A percentile compares a stretch with the other conserved stretches of the same genome.
Evolutionary conservation across 495 filamentous ascomycete species (phyloP).

Genomic region (Hypoxylon cercidicola): DNA sequence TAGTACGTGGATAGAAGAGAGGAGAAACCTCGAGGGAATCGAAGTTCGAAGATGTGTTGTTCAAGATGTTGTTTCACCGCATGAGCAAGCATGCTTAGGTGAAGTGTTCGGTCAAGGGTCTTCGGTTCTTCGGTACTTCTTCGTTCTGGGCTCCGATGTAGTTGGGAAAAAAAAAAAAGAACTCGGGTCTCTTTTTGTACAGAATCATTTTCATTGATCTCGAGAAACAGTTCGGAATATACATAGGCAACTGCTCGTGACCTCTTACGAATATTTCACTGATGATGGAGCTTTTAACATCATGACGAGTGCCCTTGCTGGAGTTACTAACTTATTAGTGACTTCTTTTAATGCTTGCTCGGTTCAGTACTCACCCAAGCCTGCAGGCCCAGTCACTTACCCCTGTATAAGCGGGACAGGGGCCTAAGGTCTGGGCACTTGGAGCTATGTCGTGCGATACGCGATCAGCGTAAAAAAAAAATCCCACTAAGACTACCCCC

Average conservation of each 20-base stretch:
- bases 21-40: background rate
- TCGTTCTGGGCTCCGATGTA: constrained; percentile 17
- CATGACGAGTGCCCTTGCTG: no score
- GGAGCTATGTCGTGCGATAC: constrained; percentile 43
- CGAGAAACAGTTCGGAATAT: background rate
- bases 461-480: constrained; percentile 44
- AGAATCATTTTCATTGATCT: background rate
- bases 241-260: background rate
- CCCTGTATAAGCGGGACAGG: constrained; percentile 35
- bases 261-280: no score
- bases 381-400: background rate
- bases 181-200: constrained; percentile 1
- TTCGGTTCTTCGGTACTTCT: background rate
- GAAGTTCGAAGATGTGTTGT: constrained; percentile 35
- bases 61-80: constrained; percentile 42
- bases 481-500: constrained; percentile 36
- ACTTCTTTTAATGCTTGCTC: constrained; percentile 3
- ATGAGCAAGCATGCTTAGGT: constrained; percentile 28
- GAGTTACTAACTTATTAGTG: no score
- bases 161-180: background rate
- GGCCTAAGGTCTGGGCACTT: constrained; percentile 32
- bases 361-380: constrained; percentile 18
- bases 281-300: no score
- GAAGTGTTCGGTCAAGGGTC: constrained; percentile 33
- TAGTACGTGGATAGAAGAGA: constrained; percentile 22